Base-by-base conservation (phyloP, 768 basidiomycete species). In the Roridomyces roridus region DNA sequence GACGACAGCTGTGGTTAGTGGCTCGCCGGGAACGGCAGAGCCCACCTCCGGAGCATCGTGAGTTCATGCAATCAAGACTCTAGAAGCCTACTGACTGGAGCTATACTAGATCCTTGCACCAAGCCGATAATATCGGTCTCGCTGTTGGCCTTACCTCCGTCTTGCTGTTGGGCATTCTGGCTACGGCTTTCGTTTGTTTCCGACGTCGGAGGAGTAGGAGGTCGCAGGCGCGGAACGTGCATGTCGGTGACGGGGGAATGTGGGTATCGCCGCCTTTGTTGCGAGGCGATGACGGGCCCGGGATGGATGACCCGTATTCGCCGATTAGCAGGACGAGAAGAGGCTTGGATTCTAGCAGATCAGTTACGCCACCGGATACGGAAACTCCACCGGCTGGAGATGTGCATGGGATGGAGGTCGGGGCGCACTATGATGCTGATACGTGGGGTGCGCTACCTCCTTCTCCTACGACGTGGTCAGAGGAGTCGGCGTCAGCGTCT, bases 71-170 rank as follows among this genome's bases (percentile, higher is more conserved):
- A 15, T 3, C 15, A 15, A 10, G 31, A 34, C 10, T 34, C 4
- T 15, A 10, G n/a, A n/a, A 34, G 11, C 15, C 7, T 34, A 34
- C 31, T 15, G 15, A 8, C 31, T 11, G 14, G 35, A 37, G 8
- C 46, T 12, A 24, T 3, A 5, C n/a, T 35, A 77, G 76, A 24
- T 75, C 78, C 49, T 67, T 72, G 1, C 68, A 65, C 18, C 73
- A 76, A 46, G 77, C 74, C 3, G 73, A 70, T 10, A 74, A 78
- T 35, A 69, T 77, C 17, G 77, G 73, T 3, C 71, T 78, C 26
- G 68, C 74, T 6, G 39, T 80, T 4, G 67, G 73, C 1, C 67
- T 62, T 21, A 63, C 70, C 3, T 37, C 67, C 40, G 57, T 58
- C 26, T 60, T 77, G 18, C 59, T 77, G 17, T 24, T 72, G 9